These are phyloP conservation scores for Cenchrus americanus DNA, from an alignment of 176 grass and related monocot genomes.

Conservation along the genomic window DNA sequence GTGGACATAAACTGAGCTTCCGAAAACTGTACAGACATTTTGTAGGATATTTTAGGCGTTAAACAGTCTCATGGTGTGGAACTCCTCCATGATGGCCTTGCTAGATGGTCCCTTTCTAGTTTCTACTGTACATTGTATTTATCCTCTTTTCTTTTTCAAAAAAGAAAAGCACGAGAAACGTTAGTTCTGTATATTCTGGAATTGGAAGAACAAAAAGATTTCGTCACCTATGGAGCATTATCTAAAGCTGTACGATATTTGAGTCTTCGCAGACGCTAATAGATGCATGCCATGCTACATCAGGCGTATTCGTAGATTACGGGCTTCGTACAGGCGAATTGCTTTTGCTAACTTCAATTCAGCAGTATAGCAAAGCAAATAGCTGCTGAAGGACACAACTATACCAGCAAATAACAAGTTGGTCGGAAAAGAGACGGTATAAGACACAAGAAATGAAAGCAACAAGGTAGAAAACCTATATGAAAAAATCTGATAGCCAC, in stretches of 20 bases:
- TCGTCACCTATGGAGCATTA: not conserved
- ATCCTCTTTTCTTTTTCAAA: not conserved
- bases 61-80: conserved; percentile 20
- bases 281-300: conserved; percentile 19
- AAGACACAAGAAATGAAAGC: not conserved
- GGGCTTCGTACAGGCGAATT: not conserved
- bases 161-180: not conserved
- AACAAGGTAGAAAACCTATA: conserved; percentile 1
- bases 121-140: not conserved
- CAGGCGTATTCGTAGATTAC: not conserved
- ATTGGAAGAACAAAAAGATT: not conserved
- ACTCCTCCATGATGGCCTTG: conserved; percentile 32
- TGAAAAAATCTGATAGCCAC: conserved; percentile 14
- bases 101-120: not conserved
- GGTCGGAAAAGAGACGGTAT: not conserved
- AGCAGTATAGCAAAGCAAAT: not conserved
- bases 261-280: not conserved
- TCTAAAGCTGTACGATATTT: not conserved
- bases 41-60: conserved; percentile 45
- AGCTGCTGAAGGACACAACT: not conserved
- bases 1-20: conserved; percentile 37
- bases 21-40: conserved; percentile 59
- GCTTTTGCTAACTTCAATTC: not conserved
- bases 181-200: conserved; percentile 28
- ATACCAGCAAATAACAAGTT: not conserved